These are phyloP conservation scores for Guyanaporus albipodus DNA, from an alignment of 768 basidiomycete species.

Conservation along the genomic window DNA sequence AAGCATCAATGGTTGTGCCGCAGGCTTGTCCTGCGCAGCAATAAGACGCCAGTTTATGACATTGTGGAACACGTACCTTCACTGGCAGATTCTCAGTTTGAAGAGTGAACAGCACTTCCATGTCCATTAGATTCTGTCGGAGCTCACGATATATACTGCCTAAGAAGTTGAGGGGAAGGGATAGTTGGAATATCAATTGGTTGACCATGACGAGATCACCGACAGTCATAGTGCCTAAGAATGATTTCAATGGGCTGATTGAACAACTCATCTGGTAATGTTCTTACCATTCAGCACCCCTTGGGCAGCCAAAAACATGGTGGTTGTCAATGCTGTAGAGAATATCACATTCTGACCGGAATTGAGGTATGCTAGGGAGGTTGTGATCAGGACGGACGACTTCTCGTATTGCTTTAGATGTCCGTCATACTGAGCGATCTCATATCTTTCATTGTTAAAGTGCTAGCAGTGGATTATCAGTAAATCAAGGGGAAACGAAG, in stretches of 20 bases:
- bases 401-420: slow-evolving; percentile 86
- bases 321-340: slow-evolving; percentile 85
- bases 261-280: neutral
- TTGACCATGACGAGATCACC: slow-evolving; percentile 99
- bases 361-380: slow-evolving; percentile 88
- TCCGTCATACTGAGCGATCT: slow-evolving; percentile 88
- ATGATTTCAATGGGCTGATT: neutral
- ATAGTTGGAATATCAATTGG: slow-evolving; percentile 96
- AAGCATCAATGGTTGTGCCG: slow-evolving; percentile 63
- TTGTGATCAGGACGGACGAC: slow-evolving; percentile 91
- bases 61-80: slow-evolving; percentile 37
- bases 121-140: slow-evolving; percentile 92
- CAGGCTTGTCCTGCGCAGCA: slow-evolving; percentile 55
- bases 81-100: slow-evolving; percentile 75
- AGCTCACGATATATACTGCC: slow-evolving; percentile 97
- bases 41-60: neutral
- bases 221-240: slow-evolving; percentile 89
- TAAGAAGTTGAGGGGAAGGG: slow-evolving; percentile 93
- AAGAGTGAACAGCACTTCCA: slow-evolving; percentile 93
- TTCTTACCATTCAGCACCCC: slow-evolving; percentile 80
- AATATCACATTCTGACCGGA: slow-evolving; percentile 98
- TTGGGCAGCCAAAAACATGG: slow-evolving; percentile 96
- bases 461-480: slow-evolving; percentile 47
- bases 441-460: slow-evolving; percentile 95
- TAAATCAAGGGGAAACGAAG: slow-evolving; percentile 1